phyloP scores from a whole-genome alignment of 1,139 yeast genomes.

The Petasospora rhodanensis region DNA sequence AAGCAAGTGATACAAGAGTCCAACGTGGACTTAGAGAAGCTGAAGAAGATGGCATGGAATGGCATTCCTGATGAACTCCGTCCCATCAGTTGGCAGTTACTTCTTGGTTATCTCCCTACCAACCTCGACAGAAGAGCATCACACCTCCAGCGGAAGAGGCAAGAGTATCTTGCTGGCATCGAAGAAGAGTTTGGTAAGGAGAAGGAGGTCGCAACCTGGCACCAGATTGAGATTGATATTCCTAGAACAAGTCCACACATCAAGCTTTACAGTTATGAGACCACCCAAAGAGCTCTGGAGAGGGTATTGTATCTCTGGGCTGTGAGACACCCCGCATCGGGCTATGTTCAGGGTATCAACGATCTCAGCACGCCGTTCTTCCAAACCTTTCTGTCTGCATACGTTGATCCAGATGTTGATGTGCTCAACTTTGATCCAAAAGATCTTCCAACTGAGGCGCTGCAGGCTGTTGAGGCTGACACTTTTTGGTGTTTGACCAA shows the following conservation, averaged over 20 bases:
- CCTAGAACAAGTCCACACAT: slow-evolving; percentile 91
- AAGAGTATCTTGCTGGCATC: slow-evolving; percentile 78
- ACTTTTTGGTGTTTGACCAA: slow-evolving; percentile 95
- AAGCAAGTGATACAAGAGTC: slow-evolving; percentile 57
- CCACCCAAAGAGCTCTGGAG: slow-evolving; percentile 76
- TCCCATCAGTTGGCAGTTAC: slow-evolving; percentile 83
- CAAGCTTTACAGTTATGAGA: slow-evolving; percentile 59
- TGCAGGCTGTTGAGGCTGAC: slow-evolving; percentile 80
- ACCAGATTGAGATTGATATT: slow-evolving; percentile 92
- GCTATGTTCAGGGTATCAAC: slow-evolving; percentile 98
- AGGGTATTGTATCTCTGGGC: slow-evolving; percentile 92
- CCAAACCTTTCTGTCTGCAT: slow-evolving; percentile 77
- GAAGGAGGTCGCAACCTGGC: slow-evolving; percentile 82
- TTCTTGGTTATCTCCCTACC: slow-evolving; percentile 87
- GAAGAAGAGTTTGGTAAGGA: slow-evolving; percentile 49
- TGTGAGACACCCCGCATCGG: slow-evolving; percentile 94
- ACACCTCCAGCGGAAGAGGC: slow-evolving; percentile 72
- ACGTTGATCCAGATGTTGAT: slow-evolving; percentile 41
- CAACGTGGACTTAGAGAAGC: slow-evolving; percentile 59
- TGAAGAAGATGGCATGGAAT: slow-evolving; percentile 85
- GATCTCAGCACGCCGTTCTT: slow-evolving; percentile 93
- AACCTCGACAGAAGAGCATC: slow-evolving; percentile 70
- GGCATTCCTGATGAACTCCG: slow-evolving; percentile 84
- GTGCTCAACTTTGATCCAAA: slow-evolving; percentile 59
- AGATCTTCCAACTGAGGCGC: slow-evolving; percentile 49